Evolutionary conservation across 1,139 yeast species (phyloP).

Genomic region (Nakaseomyces bracarensis): DNA sequence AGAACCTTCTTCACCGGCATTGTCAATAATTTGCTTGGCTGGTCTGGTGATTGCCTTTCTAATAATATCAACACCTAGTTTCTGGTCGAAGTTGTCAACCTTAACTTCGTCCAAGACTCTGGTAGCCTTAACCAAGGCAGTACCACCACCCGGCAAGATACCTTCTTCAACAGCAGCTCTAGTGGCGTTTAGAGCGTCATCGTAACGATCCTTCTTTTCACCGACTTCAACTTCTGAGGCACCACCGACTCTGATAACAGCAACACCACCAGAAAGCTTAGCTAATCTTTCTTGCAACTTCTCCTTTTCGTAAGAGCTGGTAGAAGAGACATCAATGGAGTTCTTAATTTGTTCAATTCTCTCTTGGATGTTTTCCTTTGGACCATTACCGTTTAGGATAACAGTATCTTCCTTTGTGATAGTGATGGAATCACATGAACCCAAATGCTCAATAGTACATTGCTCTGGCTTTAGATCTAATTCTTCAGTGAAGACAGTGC

Average conservation of each 20-base stretch:
- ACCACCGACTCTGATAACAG: constrained; percentile 97
- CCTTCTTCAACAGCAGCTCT: constrained; percentile 99
- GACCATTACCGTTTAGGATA: constrained; percentile 89
- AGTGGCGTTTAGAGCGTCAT: constrained; percentile 97
- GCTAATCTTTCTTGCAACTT: constrained; percentile 98
- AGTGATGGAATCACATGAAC: constrained; percentile 88
- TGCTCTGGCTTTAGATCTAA: constrained; percentile 96
- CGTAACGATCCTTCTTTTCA: constrained; percentile 99
- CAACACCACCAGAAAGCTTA: constrained; percentile 98
- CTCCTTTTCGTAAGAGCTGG: constrained; percentile 94
- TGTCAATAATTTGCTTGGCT: constrained; percentile 93
- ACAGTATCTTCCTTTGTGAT: constrained; percentile 97
- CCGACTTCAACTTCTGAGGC: constrained; percentile 98
- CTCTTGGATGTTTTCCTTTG: constrained; percentile 75
- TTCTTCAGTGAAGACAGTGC: constrained; percentile 98
- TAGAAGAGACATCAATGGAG: constrained; percentile 62
- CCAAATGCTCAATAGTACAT: constrained; percentile 85
- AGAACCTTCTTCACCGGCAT: constrained; percentile 98
- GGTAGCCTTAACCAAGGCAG: constrained; percentile 94
- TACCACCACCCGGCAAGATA: constrained; percentile 99
- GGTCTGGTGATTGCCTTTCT: constrained; percentile 95
- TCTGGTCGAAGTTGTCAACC: constrained; percentile 93
- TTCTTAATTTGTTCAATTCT: constrained; percentile 96
- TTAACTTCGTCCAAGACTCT: constrained; percentile 68
- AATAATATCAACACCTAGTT: constrained; percentile 93